Conservation (phyloP, 768 basidiomycete genomes). For the Daedaleopsis sinensis region DNA sequence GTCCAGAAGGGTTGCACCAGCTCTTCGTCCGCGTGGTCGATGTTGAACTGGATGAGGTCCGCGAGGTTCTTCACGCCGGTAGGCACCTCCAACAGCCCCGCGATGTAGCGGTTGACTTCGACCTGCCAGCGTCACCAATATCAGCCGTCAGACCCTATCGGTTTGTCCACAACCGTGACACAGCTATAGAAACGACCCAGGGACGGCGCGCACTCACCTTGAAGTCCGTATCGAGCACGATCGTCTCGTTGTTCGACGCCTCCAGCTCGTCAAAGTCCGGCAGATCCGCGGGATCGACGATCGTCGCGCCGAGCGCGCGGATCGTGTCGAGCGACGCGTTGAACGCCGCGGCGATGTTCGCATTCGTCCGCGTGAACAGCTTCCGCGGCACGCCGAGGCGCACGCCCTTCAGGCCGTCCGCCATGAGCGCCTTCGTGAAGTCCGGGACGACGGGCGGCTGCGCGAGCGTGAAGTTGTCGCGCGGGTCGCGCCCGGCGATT, state of each 20-base stretch:
- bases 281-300: conserved; percentile 67
- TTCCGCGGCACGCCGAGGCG: conserved; percentile 49
- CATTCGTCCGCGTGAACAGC: conserved; percentile 51
- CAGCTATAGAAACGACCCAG: too few relatives aligned
- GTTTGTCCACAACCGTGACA: too few relatives aligned
- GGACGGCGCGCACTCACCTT: conserved; percentile 42
- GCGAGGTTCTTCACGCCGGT: conserved; percentile 55
- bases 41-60: conserved; percentile 62
- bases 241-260: conserved; percentile 52
- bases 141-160: too few relatives aligned
- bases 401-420: conserved; percentile 47
- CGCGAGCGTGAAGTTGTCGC: conserved; percentile 43
- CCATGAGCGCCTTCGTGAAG: conserved; percentile 54
- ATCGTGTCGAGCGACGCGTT: conserved; percentile 41
- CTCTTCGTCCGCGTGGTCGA: conserved; percentile 52
- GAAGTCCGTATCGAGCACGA: conserved; percentile 60
- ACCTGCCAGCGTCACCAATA: conserved; percentile 37
- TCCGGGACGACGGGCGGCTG: conserved; percentile 55
- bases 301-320: conserved; percentile 44
- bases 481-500: conserved; percentile 48
- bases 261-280: conserved; percentile 51
- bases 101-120: conserved; percentile 53
- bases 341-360: conserved; percentile 44
- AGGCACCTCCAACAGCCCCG: conserved; percentile 52
- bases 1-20: conserved; percentile 38